A percentile compares a stretch with the other conserved stretches of the same genome.
These are phyloP conservation scores for Hypoxylon sp. DNA, from an alignment of 2,329 filamentous ascomycete genomes.

Conservation along the genomic window DNA sequence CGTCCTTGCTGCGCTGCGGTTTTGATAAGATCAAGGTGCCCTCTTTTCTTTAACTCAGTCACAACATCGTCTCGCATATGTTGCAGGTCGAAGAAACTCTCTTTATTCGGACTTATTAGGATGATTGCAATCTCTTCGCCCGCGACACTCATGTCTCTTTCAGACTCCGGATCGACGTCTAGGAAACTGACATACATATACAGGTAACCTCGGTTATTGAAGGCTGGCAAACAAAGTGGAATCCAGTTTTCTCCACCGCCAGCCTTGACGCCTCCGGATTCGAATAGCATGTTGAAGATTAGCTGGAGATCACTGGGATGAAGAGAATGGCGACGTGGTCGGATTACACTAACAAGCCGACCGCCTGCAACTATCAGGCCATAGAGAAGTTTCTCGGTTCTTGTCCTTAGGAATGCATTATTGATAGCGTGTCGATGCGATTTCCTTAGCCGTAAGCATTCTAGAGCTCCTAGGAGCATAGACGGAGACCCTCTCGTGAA, in stretches of 20 bases:
- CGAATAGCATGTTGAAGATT: constrained; percentile 99
- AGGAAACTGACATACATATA: constrained; percentile 99
- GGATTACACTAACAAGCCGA: constrained; percentile 91
- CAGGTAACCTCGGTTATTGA: constrained; percentile 95
- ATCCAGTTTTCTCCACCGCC: constrained; percentile 97
- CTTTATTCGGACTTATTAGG: constrained; percentile 91
- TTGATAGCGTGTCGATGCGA: constrained; percentile 89
- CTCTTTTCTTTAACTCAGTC: constrained; percentile 80
- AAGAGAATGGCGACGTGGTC: constrained; percentile 93
- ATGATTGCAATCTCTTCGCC: constrained; percentile 90
- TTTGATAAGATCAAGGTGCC: constrained; percentile 80
- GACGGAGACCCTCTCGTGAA: constrained; percentile 95
- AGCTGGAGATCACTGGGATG: constrained; percentile 96
- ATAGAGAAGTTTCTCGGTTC: constrained; percentile 85
- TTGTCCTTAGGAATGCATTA: constrained; percentile 83
- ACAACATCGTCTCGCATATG: constrained; percentile 75
- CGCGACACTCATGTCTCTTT: constrained; percentile 69
- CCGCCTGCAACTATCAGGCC: constrained; percentile 94
- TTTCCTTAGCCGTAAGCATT: constrained; percentile 93
- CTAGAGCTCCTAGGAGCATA: constrained; percentile 86
- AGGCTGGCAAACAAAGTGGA: constrained; percentile 92
- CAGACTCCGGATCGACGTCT: constrained; percentile 63
- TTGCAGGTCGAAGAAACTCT: constrained; percentile 91
- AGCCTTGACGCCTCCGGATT: constrained; percentile 90
- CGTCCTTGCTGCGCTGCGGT: constrained; percentile 78